Conservation (phyloP, 2,329 filamentous ascomycete genomes). For the Pyrenophora tritici-repentis region DNA sequence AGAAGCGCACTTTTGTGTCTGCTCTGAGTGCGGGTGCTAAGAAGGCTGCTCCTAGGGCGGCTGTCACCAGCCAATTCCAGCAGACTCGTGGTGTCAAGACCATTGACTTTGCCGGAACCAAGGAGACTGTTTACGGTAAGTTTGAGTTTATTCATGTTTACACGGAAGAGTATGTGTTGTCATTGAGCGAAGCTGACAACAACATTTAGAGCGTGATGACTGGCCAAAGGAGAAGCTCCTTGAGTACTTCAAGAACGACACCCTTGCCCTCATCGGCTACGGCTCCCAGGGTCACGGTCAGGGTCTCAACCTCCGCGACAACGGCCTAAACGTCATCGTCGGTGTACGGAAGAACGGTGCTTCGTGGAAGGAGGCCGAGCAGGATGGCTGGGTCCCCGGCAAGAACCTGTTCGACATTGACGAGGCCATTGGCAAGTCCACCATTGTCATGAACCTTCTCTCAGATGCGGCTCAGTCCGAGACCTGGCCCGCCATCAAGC, state of each 20-base stretch:
- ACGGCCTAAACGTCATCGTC: conserved; percentile 98
- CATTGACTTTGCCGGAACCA: conserved; percentile 94
- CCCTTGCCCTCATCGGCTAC: conserved; percentile 98
- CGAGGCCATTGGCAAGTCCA: conserved; percentile 90
- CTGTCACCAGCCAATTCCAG: conserved; percentile 61
- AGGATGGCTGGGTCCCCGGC: conserved; percentile 97
- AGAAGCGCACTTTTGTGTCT: conserved; percentile 64
- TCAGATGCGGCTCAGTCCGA: conserved; percentile 96
- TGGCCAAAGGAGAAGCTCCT: conserved; percentile 99
- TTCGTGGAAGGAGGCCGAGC: conserved; percentile 95
- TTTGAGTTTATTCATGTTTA: conserved; percentile 7
- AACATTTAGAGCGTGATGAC: conserved; percentile 81
- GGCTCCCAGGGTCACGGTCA: conserved; percentile 98
- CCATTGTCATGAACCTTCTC: conserved; percentile 99
- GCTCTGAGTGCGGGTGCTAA: conserved; percentile 55
- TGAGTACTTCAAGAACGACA: conserved; percentile 99
- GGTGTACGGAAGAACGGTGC: conserved; percentile 98
- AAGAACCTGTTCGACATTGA: conserved; percentile 99
- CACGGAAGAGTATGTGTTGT: neutral
- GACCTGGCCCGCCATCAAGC: conserved; percentile 98
- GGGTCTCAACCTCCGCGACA: conserved; percentile 99
- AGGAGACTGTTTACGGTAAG: conserved; percentile 92
- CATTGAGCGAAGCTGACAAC: conserved; percentile 29
- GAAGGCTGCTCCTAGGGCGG: conserved; percentile 53
- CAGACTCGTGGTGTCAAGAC: conserved; percentile 91